Evolutionary conservation across 768 basidiomycete species (phyloP).

Genomic region (Trametes punicea): DNA sequence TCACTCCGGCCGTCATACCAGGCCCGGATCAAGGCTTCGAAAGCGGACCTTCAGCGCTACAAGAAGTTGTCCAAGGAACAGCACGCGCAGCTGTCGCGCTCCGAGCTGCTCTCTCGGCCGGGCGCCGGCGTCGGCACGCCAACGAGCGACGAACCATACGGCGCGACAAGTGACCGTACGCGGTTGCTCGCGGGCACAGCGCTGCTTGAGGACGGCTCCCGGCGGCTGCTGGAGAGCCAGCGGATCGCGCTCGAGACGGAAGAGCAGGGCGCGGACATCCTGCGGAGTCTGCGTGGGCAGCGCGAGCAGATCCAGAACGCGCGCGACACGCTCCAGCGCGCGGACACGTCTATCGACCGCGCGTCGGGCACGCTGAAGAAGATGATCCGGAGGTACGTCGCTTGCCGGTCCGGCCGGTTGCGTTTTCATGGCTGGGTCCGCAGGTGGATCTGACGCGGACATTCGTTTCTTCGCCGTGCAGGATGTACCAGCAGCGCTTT

Average conservation of each 20-base stretch:
- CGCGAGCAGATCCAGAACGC: constrained; percentile 94
- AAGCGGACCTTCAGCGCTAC: constrained; percentile 68
- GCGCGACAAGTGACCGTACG: constrained; percentile 64
- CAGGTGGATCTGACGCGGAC: constrained; percentile 24
- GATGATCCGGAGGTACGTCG: constrained; percentile 88
- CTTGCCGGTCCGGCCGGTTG: neutral
- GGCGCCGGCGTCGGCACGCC: constrained; percentile 38
- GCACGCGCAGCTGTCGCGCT: constrained; percentile 64
- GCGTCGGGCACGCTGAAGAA: constrained; percentile 90
- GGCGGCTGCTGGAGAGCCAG: constrained; percentile 85
- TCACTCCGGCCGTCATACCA: constrained; percentile 78
- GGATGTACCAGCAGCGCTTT: constrained; percentile 96
- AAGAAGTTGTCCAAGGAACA: constrained; percentile 81
- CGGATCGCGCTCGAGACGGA: constrained; percentile 95
- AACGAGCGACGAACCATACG: constrained; percentile 80
- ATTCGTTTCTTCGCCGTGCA: constrained; percentile 31
- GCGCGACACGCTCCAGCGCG: constrained; percentile 79
- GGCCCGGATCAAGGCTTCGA: constrained; percentile 68
- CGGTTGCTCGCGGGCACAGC: constrained; percentile 76
- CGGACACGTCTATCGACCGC: constrained; percentile 86
- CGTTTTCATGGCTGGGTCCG: constrained; percentile 13
- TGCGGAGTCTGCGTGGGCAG: constrained; percentile 80
- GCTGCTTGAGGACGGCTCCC: constrained; percentile 78
- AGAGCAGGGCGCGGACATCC: constrained; percentile 89
- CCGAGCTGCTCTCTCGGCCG: constrained; percentile 65